Evolutionary conservation across 352 stramenopile genomes (phyloP).

Genomic region (Globisporangium mamillatum): DNA sequence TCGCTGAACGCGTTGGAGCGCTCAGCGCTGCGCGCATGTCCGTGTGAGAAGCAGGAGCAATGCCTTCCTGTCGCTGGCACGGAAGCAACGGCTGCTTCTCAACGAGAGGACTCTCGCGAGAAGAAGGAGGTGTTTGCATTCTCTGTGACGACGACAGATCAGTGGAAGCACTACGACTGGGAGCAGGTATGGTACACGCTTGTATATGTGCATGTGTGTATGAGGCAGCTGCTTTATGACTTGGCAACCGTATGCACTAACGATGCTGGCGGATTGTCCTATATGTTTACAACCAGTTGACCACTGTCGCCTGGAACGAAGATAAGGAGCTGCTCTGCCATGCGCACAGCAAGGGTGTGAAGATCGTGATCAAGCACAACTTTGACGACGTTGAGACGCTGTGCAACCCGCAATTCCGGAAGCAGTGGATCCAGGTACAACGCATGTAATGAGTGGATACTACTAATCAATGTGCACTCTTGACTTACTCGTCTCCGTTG

Average conservation of each 20-base stretch:
- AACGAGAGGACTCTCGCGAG: not conserved
- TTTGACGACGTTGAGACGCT: slow-evolving; percentile 66
- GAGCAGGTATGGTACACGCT: slow-evolving; percentile 27
- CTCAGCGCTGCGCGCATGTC: slow-evolving; percentile 39
- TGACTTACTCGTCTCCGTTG: not conserved
- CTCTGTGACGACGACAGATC: slow-evolving; percentile 53
- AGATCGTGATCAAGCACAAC: slow-evolving; percentile 80
- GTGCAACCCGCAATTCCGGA: slow-evolving; percentile 46
- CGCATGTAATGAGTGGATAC: not conserved
- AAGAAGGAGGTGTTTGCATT: slow-evolving; percentile 79
- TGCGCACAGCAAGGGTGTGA: slow-evolving; percentile 72
- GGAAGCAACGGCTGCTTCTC: not conserved
- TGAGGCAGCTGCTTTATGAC: not conserved
- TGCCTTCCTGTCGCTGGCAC: slow-evolving; percentile 50
- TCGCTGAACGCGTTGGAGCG: slow-evolving; percentile 32
- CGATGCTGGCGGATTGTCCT: not conserved
- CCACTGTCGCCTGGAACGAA: slow-evolving; percentile 81
- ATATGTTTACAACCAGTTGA: slow-evolving; percentile 33
- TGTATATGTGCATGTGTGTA: not conserved
- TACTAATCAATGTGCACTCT: not conserved
- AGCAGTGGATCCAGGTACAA: slow-evolving; percentile 49
- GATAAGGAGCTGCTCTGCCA: slow-evolving; percentile 81
- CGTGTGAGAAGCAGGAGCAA: slow-evolving; percentile 36
- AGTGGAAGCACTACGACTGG: slow-evolving; percentile 83
- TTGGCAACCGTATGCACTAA: not conserved